These are phyloP conservation scores for Hymenotorrendiella dingleyae DNA, from an alignment of 2,329 filamentous ascomycete genomes.

Conservation along the genomic window DNA sequence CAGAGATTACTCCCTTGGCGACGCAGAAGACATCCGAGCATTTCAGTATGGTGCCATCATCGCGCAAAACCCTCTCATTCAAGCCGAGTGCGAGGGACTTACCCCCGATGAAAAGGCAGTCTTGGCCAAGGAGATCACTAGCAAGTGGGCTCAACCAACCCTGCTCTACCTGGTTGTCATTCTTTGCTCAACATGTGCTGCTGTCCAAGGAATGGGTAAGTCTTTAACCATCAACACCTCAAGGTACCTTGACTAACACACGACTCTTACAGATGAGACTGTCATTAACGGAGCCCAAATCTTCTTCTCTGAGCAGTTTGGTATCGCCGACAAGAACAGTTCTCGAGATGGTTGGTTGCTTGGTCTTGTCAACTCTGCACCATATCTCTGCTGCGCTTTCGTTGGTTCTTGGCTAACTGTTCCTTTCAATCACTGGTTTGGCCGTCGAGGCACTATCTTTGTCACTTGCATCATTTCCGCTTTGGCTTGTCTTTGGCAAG, in stretches of 20 bases:
- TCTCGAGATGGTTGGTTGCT: conserved; percentile 49
- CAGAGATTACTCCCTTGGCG: conserved; percentile 45
- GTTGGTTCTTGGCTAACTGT: conserved; percentile 69
- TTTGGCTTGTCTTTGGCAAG: conserved; percentile 43
- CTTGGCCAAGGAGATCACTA: conserved; percentile 53
- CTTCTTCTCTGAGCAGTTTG: conserved; percentile 57
- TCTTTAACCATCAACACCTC: no score
- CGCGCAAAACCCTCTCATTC: conserved; percentile 40
- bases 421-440: conserved; percentile 64
- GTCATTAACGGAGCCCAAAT: conserved; percentile 64
- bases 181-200: conserved; percentile 61
- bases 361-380: conserved; percentile 55
- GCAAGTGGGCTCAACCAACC: conserved; percentile 64
- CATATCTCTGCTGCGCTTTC: conserved; percentile 61
- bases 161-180: conserved; percentile 61
- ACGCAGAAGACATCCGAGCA: conserved; percentile 49
- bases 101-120: conserved; percentile 51
- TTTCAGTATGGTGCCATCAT: conserved; percentile 56
- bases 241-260: no score
- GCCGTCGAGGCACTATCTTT: conserved; percentile 66
- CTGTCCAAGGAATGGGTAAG: conserved; percentile 62
- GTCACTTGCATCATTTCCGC: conserved; percentile 59
- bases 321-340: conserved; percentile 42
- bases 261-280: conserved; percentile 46
- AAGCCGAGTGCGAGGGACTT: conserved; percentile 45